Conservation (phyloP, 1,139 yeast species). For the Taphrina communis region DNA sequence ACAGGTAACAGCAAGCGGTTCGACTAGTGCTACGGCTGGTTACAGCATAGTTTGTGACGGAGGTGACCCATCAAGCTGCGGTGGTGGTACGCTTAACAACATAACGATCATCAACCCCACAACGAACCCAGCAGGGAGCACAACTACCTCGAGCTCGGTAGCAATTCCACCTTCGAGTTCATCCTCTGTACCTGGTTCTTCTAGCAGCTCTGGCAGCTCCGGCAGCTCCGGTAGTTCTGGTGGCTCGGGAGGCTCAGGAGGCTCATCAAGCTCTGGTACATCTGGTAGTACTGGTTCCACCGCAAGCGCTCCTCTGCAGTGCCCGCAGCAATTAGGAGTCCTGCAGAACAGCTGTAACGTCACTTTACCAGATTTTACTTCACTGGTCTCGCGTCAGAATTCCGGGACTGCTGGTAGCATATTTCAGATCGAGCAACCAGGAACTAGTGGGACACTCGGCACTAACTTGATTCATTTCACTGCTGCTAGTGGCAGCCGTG, state of each 20-base stretch:
- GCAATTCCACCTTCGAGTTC: background rate
- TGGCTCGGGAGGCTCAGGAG: background rate
- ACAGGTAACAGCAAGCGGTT: background rate
- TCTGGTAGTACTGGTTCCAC: background rate
- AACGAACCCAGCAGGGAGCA: background rate
- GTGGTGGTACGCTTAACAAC: background rate
- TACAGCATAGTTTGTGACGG: background rate
- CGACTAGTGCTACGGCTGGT: background rate
- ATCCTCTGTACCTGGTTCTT: background rate
- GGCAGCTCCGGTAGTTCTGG: background rate
- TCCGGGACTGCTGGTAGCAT: constrained; percentile 1
- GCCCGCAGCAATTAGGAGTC: constrained; percentile 1
- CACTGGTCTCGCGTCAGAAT: background rate
- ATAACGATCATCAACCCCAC: background rate
- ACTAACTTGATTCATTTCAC: background rate
- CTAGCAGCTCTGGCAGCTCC: background rate
- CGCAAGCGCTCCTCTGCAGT: background rate
- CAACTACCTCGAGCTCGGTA: background rate
- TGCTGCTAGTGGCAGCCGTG: background rate
- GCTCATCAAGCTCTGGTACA: background rate
- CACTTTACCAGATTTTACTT: constrained; percentile 2
- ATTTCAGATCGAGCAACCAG: constrained; percentile 1
- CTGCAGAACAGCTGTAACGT: background rate
- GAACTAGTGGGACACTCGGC: background rate
- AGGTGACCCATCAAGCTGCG: background rate